Evolutionary conservation across 768 basidiomycete genomes (phyloP).

Genomic region (Mycena kentingensis): DNA sequence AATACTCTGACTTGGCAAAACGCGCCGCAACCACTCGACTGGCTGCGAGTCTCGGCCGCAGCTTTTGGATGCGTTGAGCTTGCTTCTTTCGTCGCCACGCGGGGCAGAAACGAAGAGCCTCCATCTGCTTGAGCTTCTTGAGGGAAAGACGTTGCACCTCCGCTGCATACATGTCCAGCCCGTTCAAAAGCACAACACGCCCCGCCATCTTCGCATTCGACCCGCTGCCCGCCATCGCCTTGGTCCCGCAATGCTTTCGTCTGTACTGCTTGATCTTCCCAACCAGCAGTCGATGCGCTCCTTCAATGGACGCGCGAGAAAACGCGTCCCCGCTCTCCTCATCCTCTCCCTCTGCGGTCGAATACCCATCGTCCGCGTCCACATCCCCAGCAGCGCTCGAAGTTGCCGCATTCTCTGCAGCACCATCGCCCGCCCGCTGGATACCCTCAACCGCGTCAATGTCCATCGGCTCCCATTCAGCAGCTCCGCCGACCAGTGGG

Average conservation of each 20-base stretch:
- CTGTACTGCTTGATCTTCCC: slow-evolving; percentile 8
- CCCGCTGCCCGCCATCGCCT: slow-evolving; percentile 1
- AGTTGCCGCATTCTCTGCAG: too few species aligned
- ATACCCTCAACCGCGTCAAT: too few species aligned
- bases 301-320: slow-evolving; percentile 4
- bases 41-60: not conserved
- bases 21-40: not conserved
- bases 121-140: slow-evolving; percentile 1
- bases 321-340: slow-evolving; percentile 1
- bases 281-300: not conserved
- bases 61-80: slow-evolving; percentile 2
- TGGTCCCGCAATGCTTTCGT: slow-evolving; percentile 1
- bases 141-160: slow-evolving; percentile 4
- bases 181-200: slow-evolving; percentile 9
- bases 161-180: slow-evolving; percentile 4
- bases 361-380: too few species aligned
- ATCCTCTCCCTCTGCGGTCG: slow-evolving; percentile 8
- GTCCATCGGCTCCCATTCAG: too few species aligned
- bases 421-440: too few species aligned
- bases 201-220: slow-evolving; percentile 7
- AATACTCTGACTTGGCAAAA: slow-evolving; percentile 8
- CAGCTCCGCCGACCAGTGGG: too few species aligned
- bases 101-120: not conserved
- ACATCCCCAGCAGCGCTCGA: too few species aligned
- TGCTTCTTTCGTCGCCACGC: slow-evolving; percentile 7